Percentiles rank a stretch among this genome's conserved stretches.
phyloP scores from a whole-genome alignment of 345 rosid species.

The Rhodamnia argentea region DNA sequence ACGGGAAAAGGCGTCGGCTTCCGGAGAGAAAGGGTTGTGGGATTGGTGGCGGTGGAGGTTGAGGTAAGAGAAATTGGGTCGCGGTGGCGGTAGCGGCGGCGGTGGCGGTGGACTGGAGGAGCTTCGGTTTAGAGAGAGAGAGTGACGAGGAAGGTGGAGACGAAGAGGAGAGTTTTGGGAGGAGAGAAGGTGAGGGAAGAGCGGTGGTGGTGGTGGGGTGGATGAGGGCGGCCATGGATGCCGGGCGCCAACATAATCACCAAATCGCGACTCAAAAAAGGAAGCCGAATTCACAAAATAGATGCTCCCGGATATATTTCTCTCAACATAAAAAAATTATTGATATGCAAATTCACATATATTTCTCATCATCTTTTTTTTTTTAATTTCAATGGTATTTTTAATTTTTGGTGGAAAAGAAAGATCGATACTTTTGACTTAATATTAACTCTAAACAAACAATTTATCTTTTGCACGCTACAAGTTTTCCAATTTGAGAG shows the following conservation, averaged over 20 bases:
- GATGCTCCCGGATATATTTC: too few species aligned
- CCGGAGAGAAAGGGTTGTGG: slow-evolving; percentile 8
- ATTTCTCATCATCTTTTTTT: too few species aligned
- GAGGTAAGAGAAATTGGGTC: slow-evolving; percentile 1
- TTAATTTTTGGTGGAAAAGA: neutral
- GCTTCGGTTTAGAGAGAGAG: slow-evolving; percentile 3
- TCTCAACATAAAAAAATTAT: too few species aligned
- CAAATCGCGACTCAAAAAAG: neutral
- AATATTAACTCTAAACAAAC: neutral
- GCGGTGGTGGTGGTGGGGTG: slow-evolving; percentile 11
- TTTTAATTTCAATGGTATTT: neutral
- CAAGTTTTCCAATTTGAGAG: neutral
- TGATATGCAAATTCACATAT: too few species aligned
- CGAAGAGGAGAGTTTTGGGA: slow-evolving; percentile 12
- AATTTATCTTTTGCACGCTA: neutral
- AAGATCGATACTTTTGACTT: neutral
- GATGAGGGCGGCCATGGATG: slow-evolving; percentile 34
- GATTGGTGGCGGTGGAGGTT: neutral
- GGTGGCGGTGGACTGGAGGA: slow-evolving; percentile 7
- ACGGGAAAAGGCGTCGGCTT: neutral
- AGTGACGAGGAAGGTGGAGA: slow-evolving; percentile 5
- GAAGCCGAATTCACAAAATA: too few species aligned
- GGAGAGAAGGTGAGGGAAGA: neutral
- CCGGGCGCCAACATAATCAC: slow-evolving; percentile 2
- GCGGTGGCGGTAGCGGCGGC: neutral